Base-by-base conservation (phyloP, 2,329 filamentous ascomycete genomes). In the Venturiaceae sp. region DNA sequence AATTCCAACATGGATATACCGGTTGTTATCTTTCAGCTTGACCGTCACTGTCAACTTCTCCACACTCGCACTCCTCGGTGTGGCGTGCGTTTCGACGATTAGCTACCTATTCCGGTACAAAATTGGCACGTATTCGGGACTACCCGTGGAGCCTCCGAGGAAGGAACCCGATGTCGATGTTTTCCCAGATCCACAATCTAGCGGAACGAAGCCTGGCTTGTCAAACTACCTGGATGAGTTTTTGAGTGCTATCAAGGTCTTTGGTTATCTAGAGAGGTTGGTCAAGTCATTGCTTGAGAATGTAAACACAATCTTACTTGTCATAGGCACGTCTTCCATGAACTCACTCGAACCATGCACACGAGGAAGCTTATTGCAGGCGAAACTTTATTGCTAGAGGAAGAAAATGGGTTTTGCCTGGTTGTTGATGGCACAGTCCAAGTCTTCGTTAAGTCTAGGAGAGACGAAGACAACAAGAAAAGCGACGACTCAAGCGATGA, bases 1-100 rank as follows among this genome's bases (percentile, higher is more conserved):
- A 16, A 72, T 96, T 60, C 94, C 94, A 46, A 90, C 90, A 70
- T 84, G 94, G 72, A 82, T 97, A 19, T 99, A 95, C 71, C 88
- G 85, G 5, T 78, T 96, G 62, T 90, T 96, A 68, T 96, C 91
- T 5, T 92, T 90, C 63, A 96, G 89, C 72, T 78, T 95, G 77
- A 99, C 94, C 0, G 90, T 99, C 68, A 99, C 94, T 11, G 95
- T 99, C 92, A 97, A 97, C 71, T 92, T 94, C 65, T 97, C 92
- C 21, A 99, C 94, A 19, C 74, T 99, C 69, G 85, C 66, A 26
- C 39, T 16, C 64, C 90, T 97, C 59, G 68, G 90, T 60, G 79
- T 86, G 37, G 85, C 83, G 58, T 75, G 95, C 60, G 84, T 90
- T 55, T 95, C 90, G n/a, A 90, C 86, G 1, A 79, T 90, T 63